Conservation (phyloP, 2,329 filamentous ascomycete genomes). For the Phaeophleospora eucalypticola region DNA sequence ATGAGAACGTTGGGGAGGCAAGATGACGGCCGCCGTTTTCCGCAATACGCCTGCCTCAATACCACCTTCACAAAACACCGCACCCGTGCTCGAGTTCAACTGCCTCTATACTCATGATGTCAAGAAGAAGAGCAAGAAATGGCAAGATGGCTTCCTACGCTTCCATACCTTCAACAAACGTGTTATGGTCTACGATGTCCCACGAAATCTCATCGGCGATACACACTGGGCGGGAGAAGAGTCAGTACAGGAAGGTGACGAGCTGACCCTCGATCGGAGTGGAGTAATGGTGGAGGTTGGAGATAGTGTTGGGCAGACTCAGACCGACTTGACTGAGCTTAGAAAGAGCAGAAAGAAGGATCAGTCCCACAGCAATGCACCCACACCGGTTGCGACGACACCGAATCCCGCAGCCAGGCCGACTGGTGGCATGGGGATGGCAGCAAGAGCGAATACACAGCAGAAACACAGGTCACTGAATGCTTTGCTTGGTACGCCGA, state of each 20-base stretch:
- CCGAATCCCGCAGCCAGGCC: conserved; percentile 16
- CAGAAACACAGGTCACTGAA: conserved; percentile 57
- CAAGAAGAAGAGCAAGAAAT: conserved; percentile 80
- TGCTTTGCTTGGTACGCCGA: conserved; percentile 62
- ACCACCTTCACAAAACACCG: conserved; percentile 59
- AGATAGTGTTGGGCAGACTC: conserved; percentile 65
- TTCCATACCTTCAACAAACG: conserved; percentile 90
- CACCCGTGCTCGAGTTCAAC: conserved; percentile 72
- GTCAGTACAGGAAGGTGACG: conserved; percentile 74
- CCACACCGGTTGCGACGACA: background rate
- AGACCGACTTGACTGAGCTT: conserved; percentile 74
- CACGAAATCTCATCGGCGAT: conserved; percentile 77
- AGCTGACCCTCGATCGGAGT: conserved; percentile 71
- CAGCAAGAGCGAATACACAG: conserved; percentile 31
- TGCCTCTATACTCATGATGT: conserved; percentile 87
- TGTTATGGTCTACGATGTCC: conserved; percentile 83
- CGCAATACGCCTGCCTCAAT: conserved; percentile 37
- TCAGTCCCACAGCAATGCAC: background rate
- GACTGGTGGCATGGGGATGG: background rate
- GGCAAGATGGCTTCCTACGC: conserved; percentile 86
- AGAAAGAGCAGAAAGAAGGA: conserved; percentile 63
- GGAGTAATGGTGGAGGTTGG: conserved; percentile 75
- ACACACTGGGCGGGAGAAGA: conserved; percentile 70
- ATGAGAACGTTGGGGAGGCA: conserved; percentile 1
- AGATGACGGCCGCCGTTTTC: conserved; percentile 32